These are phyloP conservation scores for Scheffersomyces amazonensis DNA, from an alignment of 805 yeast species.

Conservation along the genomic window DNA sequence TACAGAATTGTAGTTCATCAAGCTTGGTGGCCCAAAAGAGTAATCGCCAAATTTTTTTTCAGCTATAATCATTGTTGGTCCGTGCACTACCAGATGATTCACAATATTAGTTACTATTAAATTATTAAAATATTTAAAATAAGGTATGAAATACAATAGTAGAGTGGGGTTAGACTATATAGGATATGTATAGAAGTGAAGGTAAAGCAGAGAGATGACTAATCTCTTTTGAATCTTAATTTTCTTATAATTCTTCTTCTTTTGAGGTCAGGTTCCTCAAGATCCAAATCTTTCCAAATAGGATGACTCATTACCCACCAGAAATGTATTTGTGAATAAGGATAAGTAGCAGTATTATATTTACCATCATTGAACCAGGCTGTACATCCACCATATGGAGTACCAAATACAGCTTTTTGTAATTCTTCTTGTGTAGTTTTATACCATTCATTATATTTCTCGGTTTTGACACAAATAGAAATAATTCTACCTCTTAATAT, in stretches of 20 bases:
- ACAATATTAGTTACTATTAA: too few species aligned
- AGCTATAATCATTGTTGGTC: too few species aligned
- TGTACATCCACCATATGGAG: slow-evolving; percentile 37
- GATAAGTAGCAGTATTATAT: slow-evolving; percentile 32
- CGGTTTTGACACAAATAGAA: slow-evolving; percentile 27
- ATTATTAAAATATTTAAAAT: not conserved
- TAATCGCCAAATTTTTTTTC: too few species aligned
- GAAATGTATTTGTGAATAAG: slow-evolving; percentile 31
- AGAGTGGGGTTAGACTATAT: too few species aligned
- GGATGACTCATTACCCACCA: slow-evolving; percentile 26
- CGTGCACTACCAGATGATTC: too few species aligned
- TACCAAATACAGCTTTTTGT: slow-evolving; percentile 31
- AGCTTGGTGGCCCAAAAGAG: too few species aligned
- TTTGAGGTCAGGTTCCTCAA: slow-evolving; percentile 2
- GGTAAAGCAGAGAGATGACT: not conserved
- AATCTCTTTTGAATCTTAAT: not conserved
- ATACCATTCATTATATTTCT: slow-evolving; percentile 34
- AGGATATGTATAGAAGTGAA: too few species aligned
- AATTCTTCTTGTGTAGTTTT: slow-evolving; percentile 22
- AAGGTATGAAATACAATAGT: too few species aligned
- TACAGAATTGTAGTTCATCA: too few species aligned
- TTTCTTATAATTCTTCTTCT: not conserved
- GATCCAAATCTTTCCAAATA: slow-evolving; percentile 21
- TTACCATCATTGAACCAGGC: slow-evolving; percentile 36
- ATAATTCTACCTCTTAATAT: slow-evolving; percentile 24